Percentiles rank a stretch among this genome's conserved stretches.
Evolutionary conservation across 2,329 filamentous ascomycete genomes (phyloP).

Genomic region (Aspergillus sp.): DNA sequence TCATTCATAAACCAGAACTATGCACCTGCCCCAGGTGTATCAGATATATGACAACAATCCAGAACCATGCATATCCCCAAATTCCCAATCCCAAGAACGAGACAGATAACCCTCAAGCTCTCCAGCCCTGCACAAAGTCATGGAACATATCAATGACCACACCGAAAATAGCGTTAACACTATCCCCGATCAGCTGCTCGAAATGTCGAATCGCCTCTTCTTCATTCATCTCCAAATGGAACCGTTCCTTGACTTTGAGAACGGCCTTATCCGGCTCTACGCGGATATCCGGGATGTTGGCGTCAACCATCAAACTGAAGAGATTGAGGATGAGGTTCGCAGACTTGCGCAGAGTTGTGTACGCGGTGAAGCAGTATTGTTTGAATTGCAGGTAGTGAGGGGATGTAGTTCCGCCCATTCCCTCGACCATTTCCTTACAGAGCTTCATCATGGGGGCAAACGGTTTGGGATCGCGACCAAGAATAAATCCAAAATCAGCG

Average conservation of each 20-base stretch:
- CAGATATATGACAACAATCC: constrained; percentile 2
- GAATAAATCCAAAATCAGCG: constrained; percentile 95
- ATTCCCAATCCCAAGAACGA: no score
- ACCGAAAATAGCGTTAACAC: constrained; percentile 78
- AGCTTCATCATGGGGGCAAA: constrained; percentile 97
- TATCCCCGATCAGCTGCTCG: constrained; percentile 83
- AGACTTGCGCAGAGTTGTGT: constrained; percentile 80
- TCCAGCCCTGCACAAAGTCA: constrained; percentile 84
- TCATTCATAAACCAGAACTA: constrained; percentile 1
- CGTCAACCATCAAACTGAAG: constrained; percentile 94
- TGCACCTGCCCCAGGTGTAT: not conserved
- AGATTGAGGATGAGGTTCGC: constrained; percentile 88
- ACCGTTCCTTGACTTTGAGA: constrained; percentile 86
- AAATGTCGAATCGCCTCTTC: constrained; percentile 86
- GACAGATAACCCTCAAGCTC: constrained; percentile 44
- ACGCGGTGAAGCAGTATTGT: constrained; percentile 92
- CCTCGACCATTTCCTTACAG: constrained; percentile 96
- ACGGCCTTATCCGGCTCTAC: constrained; percentile 90
- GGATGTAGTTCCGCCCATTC: constrained; percentile 80
- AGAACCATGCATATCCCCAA: not conserved
- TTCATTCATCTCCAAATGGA: constrained; percentile 83
- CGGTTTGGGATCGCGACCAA: constrained; percentile 92
- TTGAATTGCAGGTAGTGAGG: constrained; percentile 83
- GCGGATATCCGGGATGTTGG: constrained; percentile 91
- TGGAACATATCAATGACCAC: constrained; percentile 93